phyloP scores from a whole-genome alignment of 148 eudicot genomes.

The Limonium bicolor region DNA sequence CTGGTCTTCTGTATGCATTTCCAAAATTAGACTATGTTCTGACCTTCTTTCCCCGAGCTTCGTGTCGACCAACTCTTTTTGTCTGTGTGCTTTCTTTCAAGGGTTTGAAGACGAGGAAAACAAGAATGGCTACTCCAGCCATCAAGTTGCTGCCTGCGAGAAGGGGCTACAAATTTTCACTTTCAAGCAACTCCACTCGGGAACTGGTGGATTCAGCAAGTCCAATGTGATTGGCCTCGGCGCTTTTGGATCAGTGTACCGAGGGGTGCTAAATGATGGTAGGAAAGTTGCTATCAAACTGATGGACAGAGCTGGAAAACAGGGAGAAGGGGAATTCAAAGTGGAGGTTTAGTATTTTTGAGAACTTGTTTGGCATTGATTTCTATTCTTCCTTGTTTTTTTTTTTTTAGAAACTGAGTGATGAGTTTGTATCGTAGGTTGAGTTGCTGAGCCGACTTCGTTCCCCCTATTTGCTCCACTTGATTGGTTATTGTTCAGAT shows the following conservation, averaged over 20 bases:
- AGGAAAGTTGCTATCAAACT: conserved; percentile 79
- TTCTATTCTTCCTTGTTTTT: neutral
- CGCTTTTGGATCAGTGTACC: conserved; percentile 72
- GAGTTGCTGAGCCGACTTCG: conserved; percentile 67
- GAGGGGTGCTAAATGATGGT: conserved; percentile 81
- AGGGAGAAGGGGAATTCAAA: conserved; percentile 88
- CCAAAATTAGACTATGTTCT: neutral
- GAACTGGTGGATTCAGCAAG: conserved; percentile 80
- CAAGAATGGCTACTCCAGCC: conserved; percentile 17
- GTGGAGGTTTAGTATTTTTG: conserved; percentile 65
- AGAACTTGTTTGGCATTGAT: neutral
- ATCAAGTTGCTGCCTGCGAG: conserved; percentile 48
- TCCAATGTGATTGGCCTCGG: conserved; percentile 90
- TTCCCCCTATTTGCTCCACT: conserved; percentile 69
- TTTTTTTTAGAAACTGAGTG: no score
- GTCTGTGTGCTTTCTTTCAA: conserved; percentile 8
- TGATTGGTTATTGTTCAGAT: conserved; percentile 82
- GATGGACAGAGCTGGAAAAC: conserved; percentile 90
- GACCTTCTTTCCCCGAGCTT: neutral
- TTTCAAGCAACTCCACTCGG: conserved; percentile 78
- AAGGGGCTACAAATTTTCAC: conserved; percentile 69
- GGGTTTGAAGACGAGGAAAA: conserved; percentile 44
- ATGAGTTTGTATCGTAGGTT: no score
- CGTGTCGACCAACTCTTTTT: neutral
- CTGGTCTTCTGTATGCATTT: neutral